Evolutionary conservation across 176 grass and related monocot species (phyloP).

Genomic region (Echinochloa phyllopogon): DNA sequence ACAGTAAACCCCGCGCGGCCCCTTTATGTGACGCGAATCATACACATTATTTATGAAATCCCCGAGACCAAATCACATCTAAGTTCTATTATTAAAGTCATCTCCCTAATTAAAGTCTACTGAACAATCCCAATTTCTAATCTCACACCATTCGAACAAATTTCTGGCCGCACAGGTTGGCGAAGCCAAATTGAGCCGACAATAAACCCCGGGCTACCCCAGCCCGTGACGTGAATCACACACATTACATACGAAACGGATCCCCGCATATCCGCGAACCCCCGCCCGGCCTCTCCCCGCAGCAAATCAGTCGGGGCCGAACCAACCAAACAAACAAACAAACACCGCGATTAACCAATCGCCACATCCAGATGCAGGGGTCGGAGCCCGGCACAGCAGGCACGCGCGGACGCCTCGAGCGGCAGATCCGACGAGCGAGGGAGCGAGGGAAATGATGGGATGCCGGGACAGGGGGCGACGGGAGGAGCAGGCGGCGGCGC

Average conservation of each 20-base stretch:
- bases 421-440: not conserved
- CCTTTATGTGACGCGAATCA: not conserved
- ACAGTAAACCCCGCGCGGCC: not conserved
- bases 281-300: not conserved
- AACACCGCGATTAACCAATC: not conserved
- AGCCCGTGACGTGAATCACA: not conserved
- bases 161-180: too few species aligned
- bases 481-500: slow-evolving; percentile 24
- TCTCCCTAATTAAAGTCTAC: too few species aligned
- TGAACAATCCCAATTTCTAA: not conserved
- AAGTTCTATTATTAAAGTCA: too few species aligned
- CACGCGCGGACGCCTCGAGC: not conserved
- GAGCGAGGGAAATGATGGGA: not conserved
- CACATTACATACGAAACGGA: not conserved
- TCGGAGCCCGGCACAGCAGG: not conserved
- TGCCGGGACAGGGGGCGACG: not conserved
- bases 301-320: slow-evolving; percentile 1
- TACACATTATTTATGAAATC: too few species aligned
- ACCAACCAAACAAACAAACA: not conserved
- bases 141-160: too few species aligned
- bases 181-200: too few species aligned
- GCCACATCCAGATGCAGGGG: not conserved
- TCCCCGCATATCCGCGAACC: not conserved
- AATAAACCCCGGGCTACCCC: not conserved
- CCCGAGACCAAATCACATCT: too few species aligned